Base-by-base conservation (phyloP, 257 asterid genomes). In the Nicotiana attenuata region DNA sequence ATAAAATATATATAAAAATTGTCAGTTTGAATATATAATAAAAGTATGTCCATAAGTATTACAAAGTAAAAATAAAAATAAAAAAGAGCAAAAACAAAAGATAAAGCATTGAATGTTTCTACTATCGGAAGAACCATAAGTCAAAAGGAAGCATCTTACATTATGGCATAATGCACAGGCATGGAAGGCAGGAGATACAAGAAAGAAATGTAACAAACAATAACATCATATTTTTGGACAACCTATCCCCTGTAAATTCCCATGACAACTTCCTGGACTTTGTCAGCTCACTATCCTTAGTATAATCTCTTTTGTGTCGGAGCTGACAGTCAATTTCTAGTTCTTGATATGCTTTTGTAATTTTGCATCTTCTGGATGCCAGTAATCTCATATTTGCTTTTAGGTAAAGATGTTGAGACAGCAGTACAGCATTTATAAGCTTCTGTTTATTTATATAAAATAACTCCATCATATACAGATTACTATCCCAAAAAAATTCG, bases 141-240 rank as follows among this genome's bases (percentile, higher is more conserved):
- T 71, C 15, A 47, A 60, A 28, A 14, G 59, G 35, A 71, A 45
- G 35, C 24, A 57, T 3, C 60, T 22, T 71, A 45, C 35, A 41
- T 45, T 41, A 45, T 71, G 60, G 35, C 14, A 20, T 71, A 71
- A 71, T 45, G 35, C 60, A 45, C 59, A 13, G 78, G 38, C 22
- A 69, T 38, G 77, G 57, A 69, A 71, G 33, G 78, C 14, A 28
- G 59, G 35, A 45, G 60, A 71, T 13, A 20, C 78, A 71, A 26
- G 60, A 71, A 71, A 71, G 78, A 45, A 71, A 71, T 71, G 60
- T 71, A 71, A 69, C 57, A 69, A 71, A 71, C 59, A 71, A 22
- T 45, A 45, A 71, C 60, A 2, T 45, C 60, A 71, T 45, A 45
- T 26, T 71, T 41, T 41, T 3, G 50, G 50, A 41, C 50, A 41